Evolutionary conservation across 1,284 basidiomycete species (phyloP), one percentile per base, ranked within the genome.

Genomic region (Cutaneotrichosporon dermatis): DNA sequence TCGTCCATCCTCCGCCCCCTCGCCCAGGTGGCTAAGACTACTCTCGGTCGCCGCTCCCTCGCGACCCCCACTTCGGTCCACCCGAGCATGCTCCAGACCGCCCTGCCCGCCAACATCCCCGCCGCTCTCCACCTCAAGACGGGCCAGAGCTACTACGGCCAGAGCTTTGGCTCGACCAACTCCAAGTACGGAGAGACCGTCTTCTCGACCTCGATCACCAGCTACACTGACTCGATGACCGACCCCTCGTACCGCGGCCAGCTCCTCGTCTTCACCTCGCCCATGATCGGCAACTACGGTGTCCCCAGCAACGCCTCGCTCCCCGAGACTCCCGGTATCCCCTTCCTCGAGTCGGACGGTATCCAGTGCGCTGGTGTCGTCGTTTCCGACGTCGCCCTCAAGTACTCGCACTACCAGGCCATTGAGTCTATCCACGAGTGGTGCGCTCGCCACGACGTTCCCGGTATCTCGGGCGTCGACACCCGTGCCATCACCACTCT

Each of bases 191-290:
- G 96, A 63, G 95, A 99, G 82, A 96, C 95, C 3, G 95, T 99
- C 36, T 99, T 99, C 80, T 95, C 92, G 33, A 99, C 95, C 40
- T 94, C 92, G 55, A 99, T 99, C 77, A 99, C 96, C 6, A 96
- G 92, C 57, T 99, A 99, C 79, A 98, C 94, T 57, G 96, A 99
- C 80, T 97, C 93, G 12, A 96, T 99, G 92, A 99, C 95, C 50
- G 95, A 99, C 76, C 95, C 95, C 6, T 99, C 96, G 8, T 99
- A 99, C 80, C 90, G 92, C 41, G 90, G 92, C 56, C 96, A 99
- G 80, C 92, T 99, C 69, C 85, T 99, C 63, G 93, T 98, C 61
- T 99, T 99, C 81, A 99, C 95, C 35, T 90, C 94, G 4, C 95
- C 96, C 33, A 85, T 99, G 78, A 97, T 99, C 67, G 96, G 96